Conservation (phyloP, 148 eudicot genomes). For the Camellia granthamiana region DNA sequence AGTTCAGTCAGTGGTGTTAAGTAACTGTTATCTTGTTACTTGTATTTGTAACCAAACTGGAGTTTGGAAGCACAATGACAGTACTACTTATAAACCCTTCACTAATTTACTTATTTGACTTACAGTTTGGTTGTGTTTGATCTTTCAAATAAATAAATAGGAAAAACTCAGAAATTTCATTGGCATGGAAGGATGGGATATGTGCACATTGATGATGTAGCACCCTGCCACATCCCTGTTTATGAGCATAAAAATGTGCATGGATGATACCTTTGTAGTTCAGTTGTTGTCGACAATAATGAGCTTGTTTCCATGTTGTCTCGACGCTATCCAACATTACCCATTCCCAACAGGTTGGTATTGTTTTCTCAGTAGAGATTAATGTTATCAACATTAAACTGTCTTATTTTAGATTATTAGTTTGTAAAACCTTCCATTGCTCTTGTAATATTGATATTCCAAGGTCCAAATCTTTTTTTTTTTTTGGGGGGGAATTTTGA, state of each 20-base stretch:
- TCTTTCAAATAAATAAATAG: conserved; percentile 25
- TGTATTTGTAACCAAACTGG: too few relatives aligned
- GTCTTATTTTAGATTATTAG: background rate
- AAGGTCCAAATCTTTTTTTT: too few relatives aligned
- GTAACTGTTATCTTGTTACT: too few relatives aligned
- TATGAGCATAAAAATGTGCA: conserved; percentile 63
- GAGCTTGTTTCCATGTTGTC: conserved; percentile 55
- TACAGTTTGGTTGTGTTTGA: too few relatives aligned
- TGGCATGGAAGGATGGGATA: conserved; percentile 97
- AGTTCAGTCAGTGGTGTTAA: too few relatives aligned
- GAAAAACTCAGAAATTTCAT: conserved; percentile 56
- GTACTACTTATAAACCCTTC: too few relatives aligned
- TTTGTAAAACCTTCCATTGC: too few relatives aligned
- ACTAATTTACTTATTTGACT: too few relatives aligned
- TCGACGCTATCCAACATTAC: conserved; percentile 61
- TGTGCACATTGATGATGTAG: conserved; percentile 89
- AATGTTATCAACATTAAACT: too few relatives aligned
- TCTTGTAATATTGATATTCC: too few relatives aligned
- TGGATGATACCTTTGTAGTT: conserved; percentile 84
- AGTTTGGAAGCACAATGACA: too few relatives aligned
- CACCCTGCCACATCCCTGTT: conserved; percentile 69
- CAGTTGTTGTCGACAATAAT: conserved; percentile 57
- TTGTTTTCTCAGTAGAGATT: background rate
- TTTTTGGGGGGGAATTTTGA: too few relatives aligned
- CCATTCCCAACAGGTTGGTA: conserved; percentile 61